A percentile compares a stretch with the other conserved stretches of the same genome.
These are phyloP conservation scores for Cyanidium caldarium DNA, from an alignment of 23 red algal genomes.

Conservation along the genomic window DNA sequence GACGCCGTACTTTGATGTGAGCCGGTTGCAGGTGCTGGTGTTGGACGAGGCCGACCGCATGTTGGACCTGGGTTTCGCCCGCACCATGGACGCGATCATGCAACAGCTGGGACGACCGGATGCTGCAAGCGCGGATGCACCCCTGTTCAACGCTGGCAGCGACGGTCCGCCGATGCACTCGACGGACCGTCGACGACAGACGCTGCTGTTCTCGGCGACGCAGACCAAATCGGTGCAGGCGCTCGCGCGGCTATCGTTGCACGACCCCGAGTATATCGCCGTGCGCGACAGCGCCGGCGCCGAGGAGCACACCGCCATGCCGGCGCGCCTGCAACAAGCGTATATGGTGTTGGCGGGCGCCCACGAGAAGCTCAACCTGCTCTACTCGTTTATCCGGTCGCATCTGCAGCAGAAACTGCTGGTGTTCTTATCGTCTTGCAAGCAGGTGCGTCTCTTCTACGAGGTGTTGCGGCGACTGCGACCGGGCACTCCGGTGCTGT, in stretches of 20 bases:
- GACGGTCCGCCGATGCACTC: no score
- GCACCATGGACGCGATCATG: constrained; percentile 92
- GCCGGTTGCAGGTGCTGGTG: constrained; percentile 46
- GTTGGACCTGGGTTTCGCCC: constrained; percentile 82
- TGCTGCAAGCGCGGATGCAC: no score
- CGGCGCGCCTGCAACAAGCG: constrained; percentile 38
- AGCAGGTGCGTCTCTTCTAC: constrained; percentile 90
- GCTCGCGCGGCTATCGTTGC: constrained; percentile 61
- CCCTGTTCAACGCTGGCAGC: no score
- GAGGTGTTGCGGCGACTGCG: constrained; percentile 74
- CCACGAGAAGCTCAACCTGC: constrained; percentile 48
- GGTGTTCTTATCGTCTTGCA: constrained; percentile 73
- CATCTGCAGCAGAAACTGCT: constrained; percentile 85
- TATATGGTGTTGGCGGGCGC: constrained; percentile 37
- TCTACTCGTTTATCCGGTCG: constrained; percentile 89
- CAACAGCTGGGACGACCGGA: no score
- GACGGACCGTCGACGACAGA: constrained; percentile 28
- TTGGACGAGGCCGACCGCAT: constrained; percentile 98
- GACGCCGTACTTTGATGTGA: constrained; percentile 40
- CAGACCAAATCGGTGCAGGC: constrained; percentile 71
- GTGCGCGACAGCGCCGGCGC: constrained; percentile 18
- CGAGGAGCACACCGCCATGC: not conserved
- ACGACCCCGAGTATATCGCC: constrained; percentile 62
- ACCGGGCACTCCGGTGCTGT: constrained; percentile 73
- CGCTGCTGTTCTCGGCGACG: constrained; percentile 87